phyloP scores from a whole-genome alignment of 495 filamentous ascomycete genomes.

The Hypomontagnella submonticulosa region DNA sequence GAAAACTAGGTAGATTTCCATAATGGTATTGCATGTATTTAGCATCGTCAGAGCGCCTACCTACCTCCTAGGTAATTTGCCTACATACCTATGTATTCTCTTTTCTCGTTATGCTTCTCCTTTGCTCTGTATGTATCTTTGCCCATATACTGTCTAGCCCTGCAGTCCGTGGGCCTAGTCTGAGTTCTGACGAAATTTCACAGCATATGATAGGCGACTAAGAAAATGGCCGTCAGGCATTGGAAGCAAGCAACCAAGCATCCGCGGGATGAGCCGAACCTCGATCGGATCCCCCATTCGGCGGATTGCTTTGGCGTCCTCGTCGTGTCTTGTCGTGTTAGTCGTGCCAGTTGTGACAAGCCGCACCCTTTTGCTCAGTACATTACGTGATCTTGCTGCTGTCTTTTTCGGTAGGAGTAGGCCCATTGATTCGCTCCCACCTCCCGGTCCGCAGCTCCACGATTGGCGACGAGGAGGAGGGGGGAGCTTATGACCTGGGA shows the following conservation, averaged over 20 bases:
- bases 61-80: background rate
- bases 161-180: background rate
- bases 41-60: slow-evolving; percentile 16
- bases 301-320: slow-evolving; percentile 1
- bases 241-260: background rate
- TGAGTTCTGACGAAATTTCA: background rate
- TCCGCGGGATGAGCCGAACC: slow-evolving; percentile 9
- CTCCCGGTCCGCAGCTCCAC: too few relatives aligned
- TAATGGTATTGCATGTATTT: slow-evolving; percentile 16
- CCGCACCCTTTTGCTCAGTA: too few relatives aligned
- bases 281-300: slow-evolving; percentile 14
- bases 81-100: slow-evolving; percentile 5
- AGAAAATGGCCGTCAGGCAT: background rate
- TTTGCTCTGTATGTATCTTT: too few relatives aligned
- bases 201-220: slow-evolving; percentile 8
- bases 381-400: slow-evolving; percentile 32
- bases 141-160: background rate
- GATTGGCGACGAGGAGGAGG: background rate
- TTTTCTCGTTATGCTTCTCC: background rate
- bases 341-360: background rate
- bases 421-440: slow-evolving; percentile 27
- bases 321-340: background rate
- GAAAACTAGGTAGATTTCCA: slow-evolving; percentile 10
- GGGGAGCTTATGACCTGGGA: background rate
- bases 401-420: slow-evolving; percentile 33